Conservation (phyloP, 2,329 filamentous ascomycete species). For the Apiospora hydei region DNA sequence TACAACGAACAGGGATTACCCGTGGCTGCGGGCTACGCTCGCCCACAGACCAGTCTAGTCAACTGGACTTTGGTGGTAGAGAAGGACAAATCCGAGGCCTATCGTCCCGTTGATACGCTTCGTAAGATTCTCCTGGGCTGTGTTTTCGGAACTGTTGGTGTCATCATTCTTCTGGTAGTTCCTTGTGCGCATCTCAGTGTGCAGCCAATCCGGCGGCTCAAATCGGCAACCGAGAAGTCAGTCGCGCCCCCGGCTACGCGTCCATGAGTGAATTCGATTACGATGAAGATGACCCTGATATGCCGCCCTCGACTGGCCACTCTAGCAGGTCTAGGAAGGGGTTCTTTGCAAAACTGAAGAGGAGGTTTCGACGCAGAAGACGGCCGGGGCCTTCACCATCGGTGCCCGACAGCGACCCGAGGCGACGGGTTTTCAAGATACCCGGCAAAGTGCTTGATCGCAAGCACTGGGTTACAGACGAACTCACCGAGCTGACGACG, state of each 20-base stretch:
- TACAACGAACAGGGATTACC: slow-evolving; percentile 72
- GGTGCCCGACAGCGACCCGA: slow-evolving; percentile 47
- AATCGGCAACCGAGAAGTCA: slow-evolving; percentile 76
- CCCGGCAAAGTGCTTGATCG: slow-evolving; percentile 81
- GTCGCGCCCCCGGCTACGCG: slow-evolving; percentile 70
- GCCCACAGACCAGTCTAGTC: slow-evolving; percentile 71
- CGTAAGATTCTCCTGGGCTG: slow-evolving; percentile 83
- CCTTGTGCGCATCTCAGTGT: slow-evolving; percentile 85
- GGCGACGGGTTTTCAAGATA: slow-evolving; percentile 76
- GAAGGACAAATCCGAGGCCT: slow-evolving; percentile 76
- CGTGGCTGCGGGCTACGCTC: slow-evolving; percentile 83
- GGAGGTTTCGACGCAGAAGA: slow-evolving; percentile 45
- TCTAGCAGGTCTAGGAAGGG: slow-evolving; percentile 52
- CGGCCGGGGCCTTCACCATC: slow-evolving; percentile 40
- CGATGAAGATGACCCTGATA: slow-evolving; percentile 55
- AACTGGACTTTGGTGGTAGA: slow-evolving; percentile 88
- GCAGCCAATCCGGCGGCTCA: slow-evolving; percentile 78
- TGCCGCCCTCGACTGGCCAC: slow-evolving; percentile 31
- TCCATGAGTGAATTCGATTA: slow-evolving; percentile 52
- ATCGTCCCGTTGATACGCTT: slow-evolving; percentile 76
- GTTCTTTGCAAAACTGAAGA: slow-evolving; percentile 40
- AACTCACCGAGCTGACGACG: slow-evolving; percentile 80
- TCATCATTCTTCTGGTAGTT: slow-evolving; percentile 74
- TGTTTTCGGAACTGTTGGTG: slow-evolving; percentile 81
- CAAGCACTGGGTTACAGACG: slow-evolving; percentile 81